Evolutionary conservation across 2,329 filamentous ascomycete genomes (phyloP), one percentile per base, ranked within the genome.

Genomic region (Dichotomopilus funicola): DNA sequence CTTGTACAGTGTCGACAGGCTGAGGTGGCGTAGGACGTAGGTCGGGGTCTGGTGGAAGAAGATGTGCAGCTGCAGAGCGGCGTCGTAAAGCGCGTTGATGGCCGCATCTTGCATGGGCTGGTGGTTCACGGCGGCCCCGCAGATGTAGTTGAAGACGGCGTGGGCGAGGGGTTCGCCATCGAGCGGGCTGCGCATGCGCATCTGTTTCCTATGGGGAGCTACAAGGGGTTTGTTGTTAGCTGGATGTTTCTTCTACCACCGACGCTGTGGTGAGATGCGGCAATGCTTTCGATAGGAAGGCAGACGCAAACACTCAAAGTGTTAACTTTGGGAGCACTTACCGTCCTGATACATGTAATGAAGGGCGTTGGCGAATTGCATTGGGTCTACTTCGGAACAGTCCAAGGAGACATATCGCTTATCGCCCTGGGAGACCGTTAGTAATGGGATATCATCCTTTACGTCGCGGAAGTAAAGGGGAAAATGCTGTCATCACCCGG

Each of bases 51-150:
- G 42, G 2, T 62, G 57, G 19, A 54, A 48, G 12, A 37, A 57
- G n/a, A 11, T 0, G 0, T 77, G 78, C 2, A 87, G 63, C 1
- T 75, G 72, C 3, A 72, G 68, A 1, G 76, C 70, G 0, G 82
- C 80, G 44, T 78, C 70, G 1, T 77, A 70, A 75, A 87, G 84
- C 0, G 77, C 76, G 2, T 79, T 71, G 2, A 83, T 61, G 0
- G 79, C 81, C 19, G 45, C 59, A n/a, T 54, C 49, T 63, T 65
- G 67, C 63, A 69, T 61, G 42, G 51, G 36, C 2, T 35, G 45
- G 57, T 59, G 65, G 13, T 51, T 52, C 11, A 68, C 60, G 4
- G 63, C 62, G 6, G 61, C 59, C 10, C 62, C 68, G 13, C 61
- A 62, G 45, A 69, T 52, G 58, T 61, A 70, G 57, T 61, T 58